Evolutionary conservation across 129 eudicot species (phyloP).

Genomic region (Centaurea solstitialis): DNA sequence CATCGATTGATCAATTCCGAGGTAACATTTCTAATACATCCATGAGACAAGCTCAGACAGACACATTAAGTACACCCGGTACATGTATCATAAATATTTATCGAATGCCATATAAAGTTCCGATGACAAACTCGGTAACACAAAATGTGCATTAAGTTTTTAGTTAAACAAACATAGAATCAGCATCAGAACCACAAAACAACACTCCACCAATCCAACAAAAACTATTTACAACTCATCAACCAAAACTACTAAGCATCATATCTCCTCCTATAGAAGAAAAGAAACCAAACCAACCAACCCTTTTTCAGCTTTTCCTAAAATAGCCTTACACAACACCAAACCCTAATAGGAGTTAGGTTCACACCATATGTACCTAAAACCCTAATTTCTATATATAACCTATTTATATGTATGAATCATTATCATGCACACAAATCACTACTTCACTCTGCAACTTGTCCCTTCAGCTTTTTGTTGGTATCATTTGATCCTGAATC

Average conservation of each 20-base stretch:
- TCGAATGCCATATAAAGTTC: too few species aligned
- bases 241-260: slow-evolving; percentile 30
- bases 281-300: too few species aligned
- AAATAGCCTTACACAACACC: slow-evolving; percentile 6
- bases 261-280: slow-evolving; percentile 5
- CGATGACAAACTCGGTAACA: too few species aligned
- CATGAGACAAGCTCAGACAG: too few species aligned
- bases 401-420: neutral
- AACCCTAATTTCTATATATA: slow-evolving; percentile 20
- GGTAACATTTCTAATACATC: too few species aligned
- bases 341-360: neutral
- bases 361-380: slow-evolving; percentile 21
- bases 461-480: slow-evolving; percentile 39
- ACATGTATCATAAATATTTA: too few species aligned
- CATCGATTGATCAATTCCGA: too few species aligned
- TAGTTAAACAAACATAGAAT: slow-evolving; percentile 12
- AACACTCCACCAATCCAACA: slow-evolving; percentile 27
- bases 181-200: slow-evolving; percentile 20
- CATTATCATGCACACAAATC: slow-evolving; percentile 17
- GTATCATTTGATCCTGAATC: slow-evolving; percentile 22
- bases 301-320: neutral
- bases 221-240: slow-evolving; percentile 32
- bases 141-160: too few species aligned
- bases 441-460: slow-evolving; percentile 29
- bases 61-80: too few species aligned